phyloP scores from a whole-genome alignment of 2,329 filamentous ascomycete species.

The Aspergillus sp. region DNA sequence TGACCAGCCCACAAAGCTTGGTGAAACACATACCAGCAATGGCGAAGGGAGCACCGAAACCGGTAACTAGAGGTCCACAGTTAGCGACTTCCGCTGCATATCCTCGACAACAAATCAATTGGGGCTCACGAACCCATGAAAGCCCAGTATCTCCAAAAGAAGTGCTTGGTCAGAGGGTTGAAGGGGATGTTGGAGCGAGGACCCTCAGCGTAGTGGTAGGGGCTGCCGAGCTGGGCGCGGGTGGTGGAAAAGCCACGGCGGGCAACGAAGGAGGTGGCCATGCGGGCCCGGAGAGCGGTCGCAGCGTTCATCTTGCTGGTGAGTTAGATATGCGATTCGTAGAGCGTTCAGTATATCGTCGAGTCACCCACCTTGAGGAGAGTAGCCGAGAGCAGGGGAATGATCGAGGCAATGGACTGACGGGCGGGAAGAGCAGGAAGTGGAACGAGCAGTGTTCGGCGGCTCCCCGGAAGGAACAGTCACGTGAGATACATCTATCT shows the following conservation, averaged over 20 bases:
- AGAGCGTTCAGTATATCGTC: slow-evolving; percentile 6
- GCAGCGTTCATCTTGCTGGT: slow-evolving; percentile 71
- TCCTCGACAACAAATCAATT: slow-evolving; percentile 1
- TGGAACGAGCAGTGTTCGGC: slow-evolving; percentile 17
- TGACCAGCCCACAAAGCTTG: background rate
- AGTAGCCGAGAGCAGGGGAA: slow-evolving; percentile 18
- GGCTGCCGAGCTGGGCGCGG: slow-evolving; percentile 77
- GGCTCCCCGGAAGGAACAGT: slow-evolving; percentile 4
- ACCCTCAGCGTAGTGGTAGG: slow-evolving; percentile 98
- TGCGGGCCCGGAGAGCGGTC: slow-evolving; percentile 60
- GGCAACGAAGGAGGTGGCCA: slow-evolving; percentile 67
- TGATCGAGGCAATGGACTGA: slow-evolving; percentile 13
- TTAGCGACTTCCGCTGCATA: slow-evolving; percentile 33
- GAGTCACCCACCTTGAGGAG: slow-evolving; percentile 31
- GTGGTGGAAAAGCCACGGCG: slow-evolving; percentile 94
- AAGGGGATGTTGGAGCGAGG: slow-evolving; percentile 94
- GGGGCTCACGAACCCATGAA: slow-evolving; percentile 62
- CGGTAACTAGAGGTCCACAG: slow-evolving; percentile 45
- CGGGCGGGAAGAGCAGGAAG: slow-evolving; percentile 19
- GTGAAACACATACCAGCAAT: slow-evolving; percentile 57
- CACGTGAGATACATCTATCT: slow-evolving; percentile 10
- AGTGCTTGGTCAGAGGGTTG: slow-evolving; percentile 88
- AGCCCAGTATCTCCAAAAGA: slow-evolving; percentile 76
- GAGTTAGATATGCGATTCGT: slow-evolving; percentile 40
- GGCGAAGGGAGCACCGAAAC: slow-evolving; percentile 59